Conservation (phyloP, 345 rosid genomes). For the sweet orange (Citrus sinensis) region DNA sequence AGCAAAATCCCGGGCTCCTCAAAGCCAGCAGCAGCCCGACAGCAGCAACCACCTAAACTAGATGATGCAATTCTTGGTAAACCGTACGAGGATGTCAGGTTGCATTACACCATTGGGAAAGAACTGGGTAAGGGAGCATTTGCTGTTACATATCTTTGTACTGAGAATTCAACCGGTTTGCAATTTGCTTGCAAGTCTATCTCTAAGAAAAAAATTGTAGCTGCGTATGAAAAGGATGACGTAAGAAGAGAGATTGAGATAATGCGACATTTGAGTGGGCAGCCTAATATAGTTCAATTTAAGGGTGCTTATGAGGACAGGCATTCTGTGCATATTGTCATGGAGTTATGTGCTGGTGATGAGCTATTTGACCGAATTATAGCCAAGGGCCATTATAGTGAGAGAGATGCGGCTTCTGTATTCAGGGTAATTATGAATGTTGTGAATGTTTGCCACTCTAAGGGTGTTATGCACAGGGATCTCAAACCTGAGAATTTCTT, state of each 20-base stretch:
- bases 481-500: constrained; percentile 47
- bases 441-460: constrained; percentile 66
- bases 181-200: constrained; percentile 39
- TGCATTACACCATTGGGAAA: constrained; percentile 23
- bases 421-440: constrained; percentile 28
- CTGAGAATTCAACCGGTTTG: constrained; percentile 30
- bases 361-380: constrained; percentile 37
- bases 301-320: constrained; percentile 36
- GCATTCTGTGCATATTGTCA: constrained; percentile 35
- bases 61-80: not conserved
- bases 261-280: constrained; percentile 38
- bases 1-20: not conserved
- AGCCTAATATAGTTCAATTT: constrained; percentile 32
- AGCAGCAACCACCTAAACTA: not conserved
- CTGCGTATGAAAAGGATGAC: constrained; percentile 23
- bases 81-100: constrained; percentile 51
- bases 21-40: not conserved
- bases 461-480: constrained; percentile 83
- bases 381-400: constrained; percentile 32
- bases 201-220: constrained; percentile 17
- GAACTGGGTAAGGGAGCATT: constrained; percentile 34
- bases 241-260: constrained; percentile 34
- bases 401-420: constrained; percentile 33
- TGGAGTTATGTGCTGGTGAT: constrained; percentile 46
- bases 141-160: constrained; percentile 32